Evolutionary conservation across 352 stramenopile genomes (phyloP), one percentile per base, ranked within the genome.

Genomic region (Saprolegnia diclina): DNA sequence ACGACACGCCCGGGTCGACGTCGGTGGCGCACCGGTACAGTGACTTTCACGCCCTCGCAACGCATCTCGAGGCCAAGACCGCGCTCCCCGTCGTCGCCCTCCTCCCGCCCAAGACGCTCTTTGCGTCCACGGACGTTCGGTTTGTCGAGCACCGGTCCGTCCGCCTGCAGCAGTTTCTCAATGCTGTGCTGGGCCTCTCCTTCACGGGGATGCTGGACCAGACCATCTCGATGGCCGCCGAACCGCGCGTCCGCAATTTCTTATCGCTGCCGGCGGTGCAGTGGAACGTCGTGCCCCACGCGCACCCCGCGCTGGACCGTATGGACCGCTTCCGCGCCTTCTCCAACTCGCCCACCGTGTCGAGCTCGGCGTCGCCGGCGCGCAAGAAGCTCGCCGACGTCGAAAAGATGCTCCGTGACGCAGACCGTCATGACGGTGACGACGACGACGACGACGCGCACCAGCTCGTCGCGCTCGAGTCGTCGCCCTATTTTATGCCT

Each of bases 21-120:
- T 83, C 75, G 0, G 73, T 91, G 18, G 77, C 85, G 62, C 85
- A 76, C 6, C 83, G 85, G 18, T 93, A 83, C 64, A 85, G 78
- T 3, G 85, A 93, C 45, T 93, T 93, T 61, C 73, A 86, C 35
- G 74, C 74, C 11, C 67, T 93, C 11, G 81, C 77, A 42, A 63
- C 78, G 32, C 69, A 73, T 22, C 72, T 93, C 9, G 80, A 89
- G 40, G 46, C 48, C 22, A 93, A 93, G 26, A 76, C 76, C 18
- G 71, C 74, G 5, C 62, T 93, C 50, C 67, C 76, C 18, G 56
- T 88, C 22, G 73, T 81, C 21, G 73, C 76, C 26, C 67, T 82
- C 10, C 75, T 92, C n/a, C 85, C 85, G 9, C 74, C 78, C 7
- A 93, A 93, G 63, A 91, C 85, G 0, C 72, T 93, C 14, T 91